A percentile compares a stretch with the other conserved stretches of the same genome.
Conservation (phyloP, 305 asterid genomes). For the Fraxinus latifolia region DNA sequence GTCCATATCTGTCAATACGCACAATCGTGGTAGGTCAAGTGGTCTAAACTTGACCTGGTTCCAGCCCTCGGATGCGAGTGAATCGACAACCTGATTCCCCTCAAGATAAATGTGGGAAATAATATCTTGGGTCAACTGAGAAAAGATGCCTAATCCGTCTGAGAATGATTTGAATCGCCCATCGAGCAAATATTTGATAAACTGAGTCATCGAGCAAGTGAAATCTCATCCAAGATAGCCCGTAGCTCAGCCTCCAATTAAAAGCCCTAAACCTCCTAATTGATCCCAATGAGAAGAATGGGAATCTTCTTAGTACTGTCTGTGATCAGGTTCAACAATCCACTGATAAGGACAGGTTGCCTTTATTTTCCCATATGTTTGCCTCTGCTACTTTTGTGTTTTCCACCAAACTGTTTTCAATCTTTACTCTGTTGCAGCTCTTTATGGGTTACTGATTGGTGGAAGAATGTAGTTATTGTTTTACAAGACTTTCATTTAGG, state of each 20-base stretch:
- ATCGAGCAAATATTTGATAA: neutral
- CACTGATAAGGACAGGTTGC: constrained; percentile 50
- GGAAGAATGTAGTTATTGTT: constrained; percentile 42
- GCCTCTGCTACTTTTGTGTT: neutral
- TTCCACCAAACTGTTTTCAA: neutral
- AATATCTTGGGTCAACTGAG: neutral
- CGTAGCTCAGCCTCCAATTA: neutral
- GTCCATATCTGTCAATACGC: neutral
- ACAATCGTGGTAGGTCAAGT: neutral
- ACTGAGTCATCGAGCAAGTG: neutral
- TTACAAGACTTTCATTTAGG: constrained; percentile 25
- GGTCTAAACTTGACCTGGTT: neutral
- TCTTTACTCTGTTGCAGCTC: constrained; percentile 37
- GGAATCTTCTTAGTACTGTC: constrained; percentile 43
- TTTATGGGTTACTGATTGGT: constrained; percentile 56
- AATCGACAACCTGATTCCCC: neutral
- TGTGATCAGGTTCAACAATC: constrained; percentile 42
- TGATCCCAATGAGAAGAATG: constrained; percentile 51
- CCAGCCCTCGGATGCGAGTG: neutral
- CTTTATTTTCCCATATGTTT: constrained; percentile 2
- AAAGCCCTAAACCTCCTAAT: constrained; percentile 32
- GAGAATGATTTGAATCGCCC: neutral
- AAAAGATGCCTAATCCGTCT: neutral
- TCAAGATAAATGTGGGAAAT: neutral
- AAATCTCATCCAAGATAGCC: neutral